These are phyloP conservation scores for Papiliotrema flavescens DNA, from an alignment of 1,284 basidiomycete genomes.

Conservation along the genomic window DNA sequence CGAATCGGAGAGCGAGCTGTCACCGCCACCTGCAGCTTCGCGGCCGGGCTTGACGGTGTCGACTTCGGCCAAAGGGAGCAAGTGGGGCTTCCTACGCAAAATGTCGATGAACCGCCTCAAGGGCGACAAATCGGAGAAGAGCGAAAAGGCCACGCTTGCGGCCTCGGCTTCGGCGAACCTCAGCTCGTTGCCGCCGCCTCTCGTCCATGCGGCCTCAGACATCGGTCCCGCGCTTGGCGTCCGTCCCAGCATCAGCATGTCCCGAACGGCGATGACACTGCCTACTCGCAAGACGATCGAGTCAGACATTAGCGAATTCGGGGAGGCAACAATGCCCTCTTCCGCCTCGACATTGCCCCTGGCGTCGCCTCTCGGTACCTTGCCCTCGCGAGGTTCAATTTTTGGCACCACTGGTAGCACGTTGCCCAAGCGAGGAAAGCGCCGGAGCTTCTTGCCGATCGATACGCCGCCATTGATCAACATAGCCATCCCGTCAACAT, in stretches of 20 bases:
- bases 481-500: conserved; percentile 57
- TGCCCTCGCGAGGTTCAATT: conserved; percentile 10
- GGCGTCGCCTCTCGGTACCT: too few relatives aligned
- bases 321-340: conserved; percentile 6
- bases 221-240: conserved; percentile 21
- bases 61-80: conserved; percentile 54
- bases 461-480: conserved; percentile 54
- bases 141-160: conserved; percentile 17
- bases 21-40: not conserved
- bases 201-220: conserved; percentile 31
- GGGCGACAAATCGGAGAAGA: conserved; percentile 23
- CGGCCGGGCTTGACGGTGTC: conserved; percentile 11
- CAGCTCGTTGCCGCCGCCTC: conserved; percentile 26
- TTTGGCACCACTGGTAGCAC: conserved; percentile 7
- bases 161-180: conserved; percentile 37
- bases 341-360: conserved; percentile 11
- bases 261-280: conserved; percentile 28
- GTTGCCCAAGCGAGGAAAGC: conserved; percentile 50
- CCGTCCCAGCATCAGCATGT: conserved; percentile 23
- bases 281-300: conserved; percentile 7
- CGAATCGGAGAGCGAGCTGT: conserved; percentile 11
- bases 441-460: conserved; percentile 80
- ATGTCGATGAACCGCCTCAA: conserved; percentile 84
- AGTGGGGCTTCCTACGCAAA: conserved; percentile 93
- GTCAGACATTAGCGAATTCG: conserved; percentile 24